Evolutionary conservation across 2,329 filamentous ascomycete species (phyloP).

Genomic region (Aspergillus quadrilineatus): DNA sequence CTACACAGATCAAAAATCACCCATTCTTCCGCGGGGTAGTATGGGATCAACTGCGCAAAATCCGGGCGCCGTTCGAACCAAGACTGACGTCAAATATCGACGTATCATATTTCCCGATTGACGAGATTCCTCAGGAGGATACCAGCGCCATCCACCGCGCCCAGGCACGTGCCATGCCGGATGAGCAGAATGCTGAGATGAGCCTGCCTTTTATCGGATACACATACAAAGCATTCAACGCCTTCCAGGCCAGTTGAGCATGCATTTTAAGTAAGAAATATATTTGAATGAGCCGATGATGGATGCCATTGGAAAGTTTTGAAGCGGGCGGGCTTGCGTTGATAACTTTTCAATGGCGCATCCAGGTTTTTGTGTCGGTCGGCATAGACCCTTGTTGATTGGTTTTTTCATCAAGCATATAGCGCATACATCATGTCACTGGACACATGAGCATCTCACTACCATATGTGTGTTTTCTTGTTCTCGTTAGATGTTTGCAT

Average conservation of each 20-base stretch:
- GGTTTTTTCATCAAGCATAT: conserved; percentile 36
- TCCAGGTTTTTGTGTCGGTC: conserved; percentile 23
- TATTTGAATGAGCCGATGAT: conserved; percentile 21
- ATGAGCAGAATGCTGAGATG: conserved; percentile 86
- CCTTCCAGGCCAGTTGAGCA: conserved; percentile 50
- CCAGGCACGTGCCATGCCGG: conserved; percentile 70
- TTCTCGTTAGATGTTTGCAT: conserved; percentile 24
- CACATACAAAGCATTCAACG: conserved; percentile 95
- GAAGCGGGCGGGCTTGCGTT: conserved; percentile 38
- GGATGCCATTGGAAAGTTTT: conserved; percentile 21
- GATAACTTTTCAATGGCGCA: conserved; percentile 23
- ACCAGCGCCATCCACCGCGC: conserved; percentile 84
- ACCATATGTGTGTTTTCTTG: conserved; percentile 11
- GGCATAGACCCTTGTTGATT: conserved; percentile 26
- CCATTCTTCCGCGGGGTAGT: conserved; percentile 96
- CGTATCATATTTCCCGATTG: conserved; percentile 97
- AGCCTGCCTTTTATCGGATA: conserved; percentile 95
- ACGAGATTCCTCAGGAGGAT: conserved; percentile 96
- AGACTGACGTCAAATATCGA: conserved; percentile 90
- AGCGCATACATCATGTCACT: conserved; percentile 29
- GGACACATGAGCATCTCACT: conserved; percentile 29
- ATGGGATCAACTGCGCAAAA: conserved; percentile 87
- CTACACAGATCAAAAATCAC: conserved; percentile 89
- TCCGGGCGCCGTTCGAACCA: conserved; percentile 94
- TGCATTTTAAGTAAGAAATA: conserved; percentile 18